These are phyloP conservation scores for Ophiobolus disseminans DNA, from an alignment of 2,329 filamentous ascomycete genomes.

Conservation along the genomic window DNA sequence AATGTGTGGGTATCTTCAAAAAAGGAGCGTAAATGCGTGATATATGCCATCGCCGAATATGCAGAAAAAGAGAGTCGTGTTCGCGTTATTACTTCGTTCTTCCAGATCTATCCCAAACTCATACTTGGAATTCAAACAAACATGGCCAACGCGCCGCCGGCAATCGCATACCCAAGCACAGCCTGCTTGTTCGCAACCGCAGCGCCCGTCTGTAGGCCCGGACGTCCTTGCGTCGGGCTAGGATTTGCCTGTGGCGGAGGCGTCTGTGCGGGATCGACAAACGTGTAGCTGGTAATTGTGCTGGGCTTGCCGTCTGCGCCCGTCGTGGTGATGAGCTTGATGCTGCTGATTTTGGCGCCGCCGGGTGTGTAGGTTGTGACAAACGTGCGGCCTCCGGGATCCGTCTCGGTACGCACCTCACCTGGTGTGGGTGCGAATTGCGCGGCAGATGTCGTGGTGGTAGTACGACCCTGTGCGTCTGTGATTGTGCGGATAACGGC, in stretches of 20 bases:
- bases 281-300: conserved; percentile 55
- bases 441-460: conserved; percentile 46
- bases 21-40: conserved; percentile 1
- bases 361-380: conserved; percentile 57
- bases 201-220: conserved; percentile 50
- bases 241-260: conserved; percentile 5
- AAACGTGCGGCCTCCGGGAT: conserved; percentile 50
- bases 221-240: conserved; percentile 28
- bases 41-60: conserved; percentile 1
- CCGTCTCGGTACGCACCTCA: conserved; percentile 54
- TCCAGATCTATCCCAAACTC: neutral
- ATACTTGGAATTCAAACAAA: conserved; percentile 21
- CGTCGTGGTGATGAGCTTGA: conserved; percentile 49
- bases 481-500: conserved; percentile 49
- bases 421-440: conserved; percentile 44
- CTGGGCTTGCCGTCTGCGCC: conserved; percentile 39
- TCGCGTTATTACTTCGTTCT: neutral
- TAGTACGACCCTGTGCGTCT: conserved; percentile 48
- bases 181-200: conserved; percentile 27
- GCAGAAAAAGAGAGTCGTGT: conserved; percentile 5
- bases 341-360: conserved; percentile 49
- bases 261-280: conserved; percentile 47
- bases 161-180: conserved; percentile 27
- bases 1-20: too few relatives aligned
- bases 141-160: conserved; percentile 46